Evolutionary conservation across 441 rosid species (phyloP), one percentile per base, ranked within the genome.

Genomic region (Hura crepitans): DNA sequence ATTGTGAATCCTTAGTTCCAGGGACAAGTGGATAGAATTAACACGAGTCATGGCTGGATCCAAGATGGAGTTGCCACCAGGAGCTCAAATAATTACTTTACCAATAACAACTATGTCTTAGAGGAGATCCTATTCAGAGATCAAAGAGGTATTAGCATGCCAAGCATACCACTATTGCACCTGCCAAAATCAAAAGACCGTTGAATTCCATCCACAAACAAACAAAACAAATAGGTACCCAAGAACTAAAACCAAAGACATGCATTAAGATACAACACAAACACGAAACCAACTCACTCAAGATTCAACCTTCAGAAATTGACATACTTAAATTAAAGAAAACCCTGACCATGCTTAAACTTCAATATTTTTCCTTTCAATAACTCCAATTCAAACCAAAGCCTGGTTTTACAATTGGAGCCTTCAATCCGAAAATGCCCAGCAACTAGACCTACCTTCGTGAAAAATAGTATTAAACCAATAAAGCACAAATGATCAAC

Each of bases 11-110:
- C 80, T 80, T 42, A 80, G 74, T 78, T 89, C 89, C 46, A 67
- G 85, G 65, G 93, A 80, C 69, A 85, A 72, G 71, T 80, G 88
- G 79, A 86, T 55, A 31, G 86, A 83, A 65, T 81, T 79, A 56
- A 80, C 73, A 64, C 75, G 75, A 51, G 81, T 81, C 96, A 91
- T 91, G 62, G 70, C 79, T 70, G 73, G 63, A 72, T 67, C 61
- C 33, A 37, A 57, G 46, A 18, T 63, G 74, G 55, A 61, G 77
- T 73, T 33, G 54, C 84, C 22, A 61, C 74, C 55, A 57, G 72
- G 65, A 39, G 37, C 67, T 65, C 71, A 76, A 69, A 65, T 70
- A 63, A 67, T 57, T n/a, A 27, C 49, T 71, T 54, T 43, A 20
- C 20, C 42, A 30, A 33, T 33, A 20, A 17, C 35, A 15, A 46